Percentiles rank a stretch among this genome's conserved stretches.
Evolutionary conservation across 345 rosid genomes (phyloP).

Genomic region (Hypericum perforatum): DNA sequence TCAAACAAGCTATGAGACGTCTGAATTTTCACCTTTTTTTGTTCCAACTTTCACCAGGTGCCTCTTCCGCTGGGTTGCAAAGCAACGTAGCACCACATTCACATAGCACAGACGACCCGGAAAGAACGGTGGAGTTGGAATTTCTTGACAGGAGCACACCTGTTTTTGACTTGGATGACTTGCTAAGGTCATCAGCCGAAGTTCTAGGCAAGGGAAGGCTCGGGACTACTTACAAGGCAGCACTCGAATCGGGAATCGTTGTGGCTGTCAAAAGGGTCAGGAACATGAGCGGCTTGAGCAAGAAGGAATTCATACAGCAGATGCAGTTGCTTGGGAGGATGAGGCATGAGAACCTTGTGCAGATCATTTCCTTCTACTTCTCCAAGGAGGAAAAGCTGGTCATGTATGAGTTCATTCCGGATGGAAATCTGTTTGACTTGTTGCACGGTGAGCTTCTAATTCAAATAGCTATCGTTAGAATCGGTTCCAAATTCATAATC

Average conservation of each 20-base stretch:
- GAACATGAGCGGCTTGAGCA: constrained; percentile 25
- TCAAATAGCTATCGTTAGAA: too few species aligned
- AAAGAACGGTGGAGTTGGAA: constrained; percentile 33
- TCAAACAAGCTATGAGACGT: too few species aligned
- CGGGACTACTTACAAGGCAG: constrained; percentile 40
- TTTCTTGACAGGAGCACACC: constrained; percentile 30
- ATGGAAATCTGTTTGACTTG: constrained; percentile 37
- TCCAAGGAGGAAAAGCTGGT: constrained; percentile 47
- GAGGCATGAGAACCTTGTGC: constrained; percentile 36
- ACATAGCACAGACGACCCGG: constrained; percentile 24
- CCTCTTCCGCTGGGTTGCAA: constrained; percentile 6
- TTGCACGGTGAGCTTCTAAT: constrained; percentile 37
- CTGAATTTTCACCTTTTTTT: background rate
- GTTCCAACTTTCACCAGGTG: background rate
- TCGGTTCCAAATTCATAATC: too few species aligned
- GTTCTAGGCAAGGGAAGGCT: constrained; percentile 38
- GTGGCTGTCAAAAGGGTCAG: constrained; percentile 37
- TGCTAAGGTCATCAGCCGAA: constrained; percentile 48
- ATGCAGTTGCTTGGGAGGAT: constrained; percentile 44
- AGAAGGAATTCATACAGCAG: constrained; percentile 39
- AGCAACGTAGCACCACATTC: constrained; percentile 15
- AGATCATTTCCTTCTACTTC: constrained; percentile 38
- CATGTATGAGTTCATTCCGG: constrained; percentile 33
- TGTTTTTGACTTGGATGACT: constrained; percentile 44
- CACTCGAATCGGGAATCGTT: constrained; percentile 34